Base-by-base conservation (phyloP, 2,329 filamentous ascomycete species). In the Hypoxylon sp. region DNA sequence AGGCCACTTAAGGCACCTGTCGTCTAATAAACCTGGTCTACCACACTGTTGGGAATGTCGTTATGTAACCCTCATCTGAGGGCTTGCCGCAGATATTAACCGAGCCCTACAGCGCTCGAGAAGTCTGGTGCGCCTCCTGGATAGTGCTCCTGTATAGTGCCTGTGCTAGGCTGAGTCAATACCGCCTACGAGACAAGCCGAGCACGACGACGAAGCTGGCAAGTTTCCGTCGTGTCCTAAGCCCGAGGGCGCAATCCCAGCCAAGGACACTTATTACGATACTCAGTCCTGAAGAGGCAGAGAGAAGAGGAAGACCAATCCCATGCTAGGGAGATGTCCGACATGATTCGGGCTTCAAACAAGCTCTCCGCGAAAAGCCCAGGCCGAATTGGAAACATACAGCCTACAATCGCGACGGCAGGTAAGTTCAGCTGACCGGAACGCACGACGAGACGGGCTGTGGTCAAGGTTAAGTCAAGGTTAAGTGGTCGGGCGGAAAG, bases 401-500 rank as follows among this genome's bases (percentile, higher is more conserved):
- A n/a, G n/a, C n/a, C n/a, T n/a, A n/a, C n/a, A n/a, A 43, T 38
- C 9, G 43, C 31, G 20, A 31, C 18, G 23, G 42, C 29, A 26
- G 21, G 11, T 7, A 31, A n/a, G n/a, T 55, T 31, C 24, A 35
- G 35, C 20, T 20, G 29, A 5, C 50, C 31, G 31, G n/a, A 15
- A 35, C 31, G 31, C 31, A 17, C 31, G 31, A 35, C 31, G n/a
- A n/a, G n/a, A n/a, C n/a, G n/a, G n/a, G n/a, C n/a, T n/a, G n/a
- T n/a, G n/a, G n/a, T n/a, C n/a, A n/a, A n/a, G n/a, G n/a, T n/a
- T n/a, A n/a, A n/a, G n/a, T n/a, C n/a, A n/a, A n/a, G n/a, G n/a
- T n/a, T n/a, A n/a, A n/a, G n/a, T 38, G 47, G 47, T 40, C 42
- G 51, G 45, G 48, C 60, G 60, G 60, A 58, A 59, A 47, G 58